phyloP scores from a whole-genome alignment of 768 basidiomycete genomes.

The Pholiota molesta region DNA sequence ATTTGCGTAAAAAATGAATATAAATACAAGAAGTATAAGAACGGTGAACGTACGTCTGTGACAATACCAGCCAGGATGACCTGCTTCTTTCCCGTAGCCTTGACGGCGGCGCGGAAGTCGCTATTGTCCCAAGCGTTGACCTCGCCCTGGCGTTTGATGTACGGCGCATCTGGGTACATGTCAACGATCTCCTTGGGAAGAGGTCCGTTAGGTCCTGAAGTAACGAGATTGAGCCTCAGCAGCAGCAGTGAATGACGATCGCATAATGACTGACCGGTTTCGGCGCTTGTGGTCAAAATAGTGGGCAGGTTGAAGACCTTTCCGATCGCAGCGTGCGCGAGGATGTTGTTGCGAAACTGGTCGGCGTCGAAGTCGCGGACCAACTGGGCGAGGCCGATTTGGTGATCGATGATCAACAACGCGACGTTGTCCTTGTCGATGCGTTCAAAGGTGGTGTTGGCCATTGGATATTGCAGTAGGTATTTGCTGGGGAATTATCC shows the following conservation, averaged over 20 bases:
- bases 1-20: not conserved
- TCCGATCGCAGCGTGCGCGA: slow-evolving; percentile 49
- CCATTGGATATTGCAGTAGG: not conserved
- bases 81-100: slow-evolving; percentile 52
- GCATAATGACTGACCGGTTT: slow-evolving; percentile 35
- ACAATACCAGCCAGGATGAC: slow-evolving; percentile 52
- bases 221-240: not conserved
- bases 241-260: not conserved
- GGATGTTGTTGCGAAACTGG: slow-evolving; percentile 45
- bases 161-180: slow-evolving; percentile 46
- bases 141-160: slow-evolving; percentile 50
- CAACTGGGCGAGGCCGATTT: slow-evolving; percentile 50
- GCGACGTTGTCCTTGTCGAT: slow-evolving; percentile 47
- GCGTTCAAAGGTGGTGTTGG: slow-evolving; percentile 13
- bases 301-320: slow-evolving; percentile 50
- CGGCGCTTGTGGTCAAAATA: slow-evolving; percentile 47
- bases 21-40: not conserved
- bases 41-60: slow-evolving; percentile 42
- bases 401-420: slow-evolving; percentile 52
- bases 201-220: slow-evolving; percentile 49
- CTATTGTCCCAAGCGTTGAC: slow-evolving; percentile 56
- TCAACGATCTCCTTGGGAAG: slow-evolving; percentile 46
- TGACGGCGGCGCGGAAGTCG: slow-evolving; percentile 48
- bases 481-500: not conserved
- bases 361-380: slow-evolving; percentile 42